Evolutionary conservation across 768 basidiomycete species (phyloP).

Genomic region (Suillus occidentalis): DNA sequence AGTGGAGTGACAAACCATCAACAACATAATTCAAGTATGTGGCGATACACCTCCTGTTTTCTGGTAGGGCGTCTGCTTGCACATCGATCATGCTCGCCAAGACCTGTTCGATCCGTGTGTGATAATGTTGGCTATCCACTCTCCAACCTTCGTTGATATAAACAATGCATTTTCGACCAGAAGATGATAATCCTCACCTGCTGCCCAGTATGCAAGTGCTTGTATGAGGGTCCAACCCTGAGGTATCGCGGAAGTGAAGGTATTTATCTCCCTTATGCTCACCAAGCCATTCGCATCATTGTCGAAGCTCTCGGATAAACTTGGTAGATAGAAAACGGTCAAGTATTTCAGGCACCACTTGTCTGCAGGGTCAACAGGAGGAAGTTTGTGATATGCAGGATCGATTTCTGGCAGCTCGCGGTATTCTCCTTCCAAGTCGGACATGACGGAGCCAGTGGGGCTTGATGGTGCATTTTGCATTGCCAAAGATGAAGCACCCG

Average conservation of each 20-base stretch:
- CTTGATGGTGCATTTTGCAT: not conserved
- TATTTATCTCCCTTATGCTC: slow-evolving; percentile 34
- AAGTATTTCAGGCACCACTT: not conserved
- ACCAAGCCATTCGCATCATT: slow-evolving; percentile 41
- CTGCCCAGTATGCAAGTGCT: slow-evolving; percentile 37
- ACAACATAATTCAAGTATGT: slow-evolving; percentile 21
- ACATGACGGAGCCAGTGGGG: not conserved
- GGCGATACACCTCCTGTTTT: slow-evolving; percentile 25
- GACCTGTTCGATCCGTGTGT: slow-evolving; percentile 16
- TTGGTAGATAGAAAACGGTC: slow-evolving; percentile 20
- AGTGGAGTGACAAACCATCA: not conserved
- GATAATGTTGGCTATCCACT: slow-evolving; percentile 8
- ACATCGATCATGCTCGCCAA: slow-evolving; percentile 22
- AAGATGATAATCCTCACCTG: slow-evolving; percentile 23
- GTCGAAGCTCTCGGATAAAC: slow-evolving; percentile 42
- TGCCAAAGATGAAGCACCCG: not conserved
- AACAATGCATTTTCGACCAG: slow-evolving; percentile 25
- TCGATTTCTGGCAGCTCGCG: not conserved
- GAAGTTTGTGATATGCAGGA: not conserved
- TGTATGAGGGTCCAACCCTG: slow-evolving; percentile 32
- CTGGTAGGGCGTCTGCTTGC: slow-evolving; percentile 14
- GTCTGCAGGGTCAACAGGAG: not conserved
- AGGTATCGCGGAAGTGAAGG: slow-evolving; percentile 30
- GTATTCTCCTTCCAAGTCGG: not conserved
- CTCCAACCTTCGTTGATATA: slow-evolving; percentile 4